Base-by-base conservation (phyloP, 257 asterid genomes). In the Galeopsis tetrahit region DNA sequence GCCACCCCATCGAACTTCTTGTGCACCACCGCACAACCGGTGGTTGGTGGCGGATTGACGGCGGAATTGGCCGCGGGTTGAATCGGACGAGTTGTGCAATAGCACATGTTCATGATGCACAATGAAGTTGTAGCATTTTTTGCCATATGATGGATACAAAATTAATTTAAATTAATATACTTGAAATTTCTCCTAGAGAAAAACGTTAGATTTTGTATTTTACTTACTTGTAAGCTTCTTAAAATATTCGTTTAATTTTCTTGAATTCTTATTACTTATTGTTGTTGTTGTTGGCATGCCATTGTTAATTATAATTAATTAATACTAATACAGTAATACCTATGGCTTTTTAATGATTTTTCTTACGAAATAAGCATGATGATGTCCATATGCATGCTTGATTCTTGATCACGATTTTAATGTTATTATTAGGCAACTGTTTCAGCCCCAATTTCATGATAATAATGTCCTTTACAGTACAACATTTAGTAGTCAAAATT, bases 1-100 rank as follows among this genome's bases (percentile, higher is more conserved):
- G 84, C 88, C 73, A 79, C 74, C 67, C 80, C 72, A 6, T 85
- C 88, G 6, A 79, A 28, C 68, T 70, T 82, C 69, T 73, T 83
- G 10, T 64, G 68, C 61, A 68, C 78, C 33, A 10, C 77, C 69
- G 66, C 17, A 33, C 75, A 70, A 48, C 77, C 21, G 49, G 73
- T 39, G 42, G 72, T 5, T 51, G 83, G 8, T 35, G 72, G 72
- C n/a, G 66, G 75, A 68, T 64, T 74, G 38, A 28, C 72, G 65
- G 75, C 48, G 40, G 55, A 62, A 35, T 33, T 5, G 44, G 66
- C 69, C 42, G n/a, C n/a, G n/a, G 73, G 11, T 3, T 62, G 69
- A 9, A 36, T 51, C 48, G 69, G 35, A n/a, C 73, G 72, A 4
- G 65, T 74, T 33, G 36, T 75, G 75, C 86, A 72, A 9, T 71